Percentiles rank a stretch among this genome's conserved stretches.
Conservation (phyloP, 2,329 filamentous ascomycete species). For the Penicillium sp. region DNA sequence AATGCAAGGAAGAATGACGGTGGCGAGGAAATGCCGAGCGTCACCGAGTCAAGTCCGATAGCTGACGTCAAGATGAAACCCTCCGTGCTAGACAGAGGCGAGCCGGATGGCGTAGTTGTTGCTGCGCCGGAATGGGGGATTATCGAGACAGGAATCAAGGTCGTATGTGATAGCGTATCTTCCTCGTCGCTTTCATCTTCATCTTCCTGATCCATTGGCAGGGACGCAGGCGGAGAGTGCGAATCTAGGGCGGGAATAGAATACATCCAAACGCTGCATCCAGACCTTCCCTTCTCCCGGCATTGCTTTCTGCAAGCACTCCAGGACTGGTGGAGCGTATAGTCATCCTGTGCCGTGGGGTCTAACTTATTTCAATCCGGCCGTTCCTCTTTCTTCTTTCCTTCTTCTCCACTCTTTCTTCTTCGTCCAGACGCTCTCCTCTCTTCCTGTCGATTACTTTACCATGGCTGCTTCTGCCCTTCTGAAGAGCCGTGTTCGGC, state of each 20-base stretch:
- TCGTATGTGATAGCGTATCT: no score
- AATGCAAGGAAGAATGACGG: no score
- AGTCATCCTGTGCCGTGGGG: no score
- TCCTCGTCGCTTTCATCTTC: no score
- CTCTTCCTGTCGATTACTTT: slow-evolving; percentile 10
- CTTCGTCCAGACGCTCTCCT: slow-evolving; percentile 12
- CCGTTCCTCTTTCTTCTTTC: neutral
- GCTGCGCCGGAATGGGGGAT: no score
- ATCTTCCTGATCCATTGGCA: no score
- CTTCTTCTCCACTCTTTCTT: slow-evolving; percentile 8
- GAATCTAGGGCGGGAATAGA: slow-evolving; percentile 9
- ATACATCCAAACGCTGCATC: slow-evolving; percentile 1
- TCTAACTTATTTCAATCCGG: slow-evolving; percentile 4
- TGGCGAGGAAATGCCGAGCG: slow-evolving; percentile 11
- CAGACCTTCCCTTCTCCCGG: slow-evolving; percentile 16
- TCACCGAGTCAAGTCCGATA: slow-evolving; percentile 27
- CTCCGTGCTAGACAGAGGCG: neutral
- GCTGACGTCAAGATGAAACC: slow-evolving; percentile 25
- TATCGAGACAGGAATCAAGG: no score
- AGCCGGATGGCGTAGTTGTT: neutral
- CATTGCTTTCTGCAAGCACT: neutral
- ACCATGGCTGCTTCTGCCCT: slow-evolving; percentile 64
- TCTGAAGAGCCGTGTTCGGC: slow-evolving; percentile 70
- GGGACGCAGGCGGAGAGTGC: neutral
- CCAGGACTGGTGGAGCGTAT: neutral